Base-by-base conservation (phyloP, 768 basidiomycete genomes). In the Boletus fagicola region DNA sequence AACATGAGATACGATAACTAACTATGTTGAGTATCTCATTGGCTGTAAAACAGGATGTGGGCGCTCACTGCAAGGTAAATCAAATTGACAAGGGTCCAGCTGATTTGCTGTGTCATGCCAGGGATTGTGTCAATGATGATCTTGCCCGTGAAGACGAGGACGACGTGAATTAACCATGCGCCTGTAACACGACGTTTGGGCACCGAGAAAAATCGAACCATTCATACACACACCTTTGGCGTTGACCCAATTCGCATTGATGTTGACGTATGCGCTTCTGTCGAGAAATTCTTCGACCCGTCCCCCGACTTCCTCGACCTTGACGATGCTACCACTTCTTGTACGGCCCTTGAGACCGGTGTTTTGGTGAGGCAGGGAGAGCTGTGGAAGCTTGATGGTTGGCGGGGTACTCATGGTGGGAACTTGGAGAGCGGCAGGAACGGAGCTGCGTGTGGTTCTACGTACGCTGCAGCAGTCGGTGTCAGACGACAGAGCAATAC, bases 1-100 rank as follows among this genome's bases (percentile, higher is more conserved):
- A 98, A 98, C 91, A 98, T 95, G 60, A 98, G 80, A 76, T 96
- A 98, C 12, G 94, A 92, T n/a, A 94, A 70, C 95, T 96, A 65
- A 20, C 28, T 26, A 35, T 5, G 22, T 10, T 67, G 16, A 67
- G 61, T 44, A 20, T 10, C 10, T 49, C 12, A 42, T 42, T 18
- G n/a, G 16, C 11, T 13, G 20, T n/a, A 31, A 50, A 50, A 6
- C 59, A 49, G 51, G 49, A 26, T 15, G 13, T 20, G 52, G 30
- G 52, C 7, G 42, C 92, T 60, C 70, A 98, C 96, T 46, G 87
- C 83, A 60, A 94, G 88, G 75, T 99, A 99, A 60, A 89, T 71
- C 42, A 98, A 75, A 70, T 97, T 96, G 59, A 94, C 90, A 42
- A 93, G 77, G 10, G 95, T 96, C 97, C 97, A 99, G 70, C 93